Base-by-base conservation (phyloP, 371 early-diverging fungal genomes). In the Scutellospora calospora region DNA sequence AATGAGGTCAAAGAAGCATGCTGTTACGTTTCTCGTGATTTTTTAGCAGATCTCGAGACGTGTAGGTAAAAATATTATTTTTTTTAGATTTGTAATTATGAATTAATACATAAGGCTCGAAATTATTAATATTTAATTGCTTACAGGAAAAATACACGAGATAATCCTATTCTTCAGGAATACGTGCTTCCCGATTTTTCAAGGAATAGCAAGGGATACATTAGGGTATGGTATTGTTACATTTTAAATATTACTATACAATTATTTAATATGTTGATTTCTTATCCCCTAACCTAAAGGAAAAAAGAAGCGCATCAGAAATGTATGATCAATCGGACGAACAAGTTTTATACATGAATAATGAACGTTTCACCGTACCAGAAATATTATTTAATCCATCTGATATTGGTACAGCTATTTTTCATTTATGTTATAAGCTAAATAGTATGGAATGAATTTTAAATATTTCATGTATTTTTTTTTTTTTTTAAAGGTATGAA, bases 331-430 rank as follows among this genome's bases (percentile, higher is more conserved):
- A 35, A 45, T 71, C 59, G 8, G 86, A 87, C 1, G 87, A 89
- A 51, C 94, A 96, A 82, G 85, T 94, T 8, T 82, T 96, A 75
- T 84, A 87, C 5, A 91, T 96, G 92, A 92, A 93, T 79, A 94
- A 94, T 80, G 97, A 96, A 83, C 89, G 97, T 33, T 95, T 96
- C 77, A 93, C 93, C 74, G 89, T 96, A 12, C 95, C 97, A 0
- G 97, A 96, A 81, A 88, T 95, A 25, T 86, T 96, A 29, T 95
- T 96, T 83, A 86, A 93, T 82, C 97, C 97, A 0, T 89, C 92
- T 0, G 95, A 96, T 83, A 93, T 96, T 75, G 94, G 95, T 86
- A 85, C 35, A 74, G 11, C 22, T 18, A 27, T 63, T 27, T n/a
- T 52, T 65, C 35, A 31, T 9, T n/a, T n/a, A 6, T 27, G 45